A percentile compares a stretch with the other conserved stretches of the same genome.
phyloP scores from a whole-genome alignment of 306 rosid species.

The Cicer cuneatum region DNA sequence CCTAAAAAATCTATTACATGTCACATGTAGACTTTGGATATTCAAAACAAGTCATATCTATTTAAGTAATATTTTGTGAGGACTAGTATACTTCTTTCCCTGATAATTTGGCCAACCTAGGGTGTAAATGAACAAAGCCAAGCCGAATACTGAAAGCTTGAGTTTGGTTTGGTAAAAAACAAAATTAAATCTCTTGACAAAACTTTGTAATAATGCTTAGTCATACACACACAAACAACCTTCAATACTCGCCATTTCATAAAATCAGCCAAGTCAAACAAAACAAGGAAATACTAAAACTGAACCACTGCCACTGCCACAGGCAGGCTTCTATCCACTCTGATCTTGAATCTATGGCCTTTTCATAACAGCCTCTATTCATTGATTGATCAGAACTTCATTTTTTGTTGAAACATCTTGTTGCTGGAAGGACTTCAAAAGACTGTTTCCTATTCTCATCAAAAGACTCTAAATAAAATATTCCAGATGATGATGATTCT shows the following conservation, averaged over 20 bases:
- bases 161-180: too few species aligned
- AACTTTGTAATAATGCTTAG: background rate
- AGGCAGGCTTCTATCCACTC: constrained; percentile 61
- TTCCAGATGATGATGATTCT: constrained; percentile 41
- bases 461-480: constrained; percentile 47
- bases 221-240: background rate
- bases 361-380: constrained; percentile 45
- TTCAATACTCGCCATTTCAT: constrained; percentile 26
- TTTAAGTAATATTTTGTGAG: too few species aligned
- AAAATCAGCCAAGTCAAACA: constrained; percentile 43
- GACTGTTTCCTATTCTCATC: constrained; percentile 57
- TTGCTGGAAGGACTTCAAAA: constrained; percentile 44
- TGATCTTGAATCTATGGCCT: constrained; percentile 50
- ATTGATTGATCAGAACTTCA: constrained; percentile 51
- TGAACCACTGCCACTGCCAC: constrained; percentile 52
- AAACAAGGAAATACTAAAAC: constrained; percentile 38
- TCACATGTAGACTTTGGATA: too few species aligned
- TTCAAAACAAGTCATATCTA: too few species aligned
- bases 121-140: too few species aligned
- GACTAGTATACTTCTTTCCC: too few species aligned
- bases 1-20: too few species aligned
- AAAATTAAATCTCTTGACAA: too few species aligned
- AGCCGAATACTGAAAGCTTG: too few species aligned
- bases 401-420: constrained; percentile 19
- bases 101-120: too few species aligned